phyloP scores from a whole-genome alignment of 164 flowering plant genomes.

The Tinospora cordifolia region DNA sequence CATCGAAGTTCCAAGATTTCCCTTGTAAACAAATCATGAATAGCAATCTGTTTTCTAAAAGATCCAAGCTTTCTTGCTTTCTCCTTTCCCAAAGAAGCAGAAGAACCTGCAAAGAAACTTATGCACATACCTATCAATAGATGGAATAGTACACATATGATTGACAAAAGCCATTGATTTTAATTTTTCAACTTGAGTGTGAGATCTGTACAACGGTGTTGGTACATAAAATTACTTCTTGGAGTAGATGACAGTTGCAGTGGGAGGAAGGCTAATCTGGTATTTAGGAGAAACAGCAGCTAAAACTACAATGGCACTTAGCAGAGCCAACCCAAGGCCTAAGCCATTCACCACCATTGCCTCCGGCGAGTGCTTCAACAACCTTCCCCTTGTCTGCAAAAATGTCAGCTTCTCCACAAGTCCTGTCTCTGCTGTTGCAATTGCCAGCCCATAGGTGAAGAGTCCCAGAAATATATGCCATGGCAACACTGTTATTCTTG shows the following conservation, averaged over 20 bases:
- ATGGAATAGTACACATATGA: too few relatives aligned
- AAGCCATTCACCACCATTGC: constrained; percentile 63
- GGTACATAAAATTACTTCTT: not conserved
- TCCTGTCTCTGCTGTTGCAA: constrained; percentile 89
- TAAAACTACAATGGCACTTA: constrained; percentile 61
- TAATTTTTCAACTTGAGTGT: not conserved
- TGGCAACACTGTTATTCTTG: constrained; percentile 48
- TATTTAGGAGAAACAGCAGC: constrained; percentile 55
- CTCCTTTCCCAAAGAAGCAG: too few relatives aligned
- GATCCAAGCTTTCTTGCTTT: too few relatives aligned
- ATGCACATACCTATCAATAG: too few relatives aligned
- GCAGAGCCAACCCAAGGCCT: constrained; percentile 68
- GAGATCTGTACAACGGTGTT: not conserved
- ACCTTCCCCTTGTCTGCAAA: constrained; percentile 48
- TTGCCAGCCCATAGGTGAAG: constrained; percentile 74
- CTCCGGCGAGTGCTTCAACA: constrained; percentile 43
- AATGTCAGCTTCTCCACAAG: constrained; percentile 82
- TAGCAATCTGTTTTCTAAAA: too few relatives aligned
- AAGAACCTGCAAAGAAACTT: too few relatives aligned
- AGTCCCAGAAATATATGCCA: constrained; percentile 90
- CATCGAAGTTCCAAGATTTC: too few relatives aligned
- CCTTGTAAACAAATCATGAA: too few relatives aligned
- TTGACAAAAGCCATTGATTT: not conserved
- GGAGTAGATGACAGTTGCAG: constrained; percentile 23
- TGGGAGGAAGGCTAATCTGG: constrained; percentile 18